Evolutionary conservation across 225 moss, liverwort and hornwort genomes (phyloP), one percentile per base, ranked within the genome.

Genomic region (Marchantia polymorpha): DNA sequence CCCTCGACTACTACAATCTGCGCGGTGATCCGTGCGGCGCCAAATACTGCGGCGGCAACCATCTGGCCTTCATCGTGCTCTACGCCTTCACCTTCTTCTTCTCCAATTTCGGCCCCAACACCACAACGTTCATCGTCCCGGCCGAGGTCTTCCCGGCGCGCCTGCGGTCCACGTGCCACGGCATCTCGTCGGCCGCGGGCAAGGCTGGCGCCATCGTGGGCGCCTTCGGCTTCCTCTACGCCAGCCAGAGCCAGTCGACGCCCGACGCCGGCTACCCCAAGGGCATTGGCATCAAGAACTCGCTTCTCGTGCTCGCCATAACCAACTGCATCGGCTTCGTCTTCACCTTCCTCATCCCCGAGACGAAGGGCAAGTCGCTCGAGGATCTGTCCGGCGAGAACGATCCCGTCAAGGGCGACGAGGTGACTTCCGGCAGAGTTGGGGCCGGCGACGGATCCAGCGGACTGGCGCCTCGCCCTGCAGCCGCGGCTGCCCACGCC

Each of bases 51-150:
- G 86, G 84, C 8, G 91, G 91, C 6, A 91, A 85, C 31, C 89
- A 89, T 56, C 73, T 77, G 39, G 87, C 78, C 12, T 93, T 91
- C 64, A 83, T 93, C 0, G 75, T 86, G 0, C 31, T 91, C 12
- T 92, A 90, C 61, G 80, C 86, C 6, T 78, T 89, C 76, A 89
- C 87, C 4, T 87, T 89, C 83, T 89, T 86, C 81, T 89, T 89
- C 80, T 73, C 84, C 51, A 90, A 88, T 75, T 88, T 90, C 19
- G 88, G 88, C 23, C 90, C 90, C 5, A 90, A 90, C 19, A 76
- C 83, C 1, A 91, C 91, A 17, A 91, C 88, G 3, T 91, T 91
- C 82, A 91, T 89, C 74, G 75, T 89, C 0, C 91, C 91, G 0
- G 77, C 89, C 11, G 90, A 90, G 79, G 83, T 88, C 25, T 90